phyloP scores from a whole-genome alignment of 2,329 filamentous ascomycete genomes.

The Aspergillus sp. region DNA sequence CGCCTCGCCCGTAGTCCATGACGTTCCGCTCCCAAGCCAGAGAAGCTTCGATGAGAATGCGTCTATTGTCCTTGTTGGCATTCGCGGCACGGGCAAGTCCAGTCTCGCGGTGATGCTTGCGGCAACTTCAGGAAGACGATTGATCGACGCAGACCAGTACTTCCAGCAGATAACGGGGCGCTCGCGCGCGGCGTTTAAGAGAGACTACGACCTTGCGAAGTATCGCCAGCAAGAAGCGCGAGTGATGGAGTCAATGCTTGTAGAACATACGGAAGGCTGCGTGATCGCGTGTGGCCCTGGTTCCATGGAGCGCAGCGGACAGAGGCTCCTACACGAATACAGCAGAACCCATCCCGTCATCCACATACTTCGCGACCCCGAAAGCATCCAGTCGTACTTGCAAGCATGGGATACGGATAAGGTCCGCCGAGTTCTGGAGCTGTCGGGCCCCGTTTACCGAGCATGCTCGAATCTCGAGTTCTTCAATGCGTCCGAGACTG shows the following conservation, averaged over 20 bases:
- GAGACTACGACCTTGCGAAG: conserved; percentile 49
- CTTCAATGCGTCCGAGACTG: conserved; percentile 59
- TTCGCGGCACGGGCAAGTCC: conserved; percentile 66
- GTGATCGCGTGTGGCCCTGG: conserved; percentile 64
- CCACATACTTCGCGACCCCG: conserved; percentile 56
- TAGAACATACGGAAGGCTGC: conserved; percentile 49
- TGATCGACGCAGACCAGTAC: conserved; percentile 59
- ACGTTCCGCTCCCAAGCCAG: conserved; percentile 17
- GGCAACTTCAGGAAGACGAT: conserved; percentile 56
- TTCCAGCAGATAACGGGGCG: conserved; percentile 58
- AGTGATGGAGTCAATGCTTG: conserved; percentile 52
- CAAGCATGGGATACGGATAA: conserved; percentile 47
- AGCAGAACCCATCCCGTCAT: conserved; percentile 59
- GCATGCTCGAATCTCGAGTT: conserved; percentile 66
- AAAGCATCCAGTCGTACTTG: conserved; percentile 56
- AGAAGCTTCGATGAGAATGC: conserved; percentile 49
- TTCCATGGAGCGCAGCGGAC: conserved; percentile 57
- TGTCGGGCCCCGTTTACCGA: conserved; percentile 45
- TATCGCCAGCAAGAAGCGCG: conserved; percentile 57
- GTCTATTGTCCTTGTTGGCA: conserved; percentile 63
- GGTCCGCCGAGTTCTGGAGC: conserved; percentile 49
- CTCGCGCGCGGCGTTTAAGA: conserved; percentile 55
- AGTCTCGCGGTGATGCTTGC: conserved; percentile 68
- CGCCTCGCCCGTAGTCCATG: conserved; percentile 19
- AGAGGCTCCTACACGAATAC: conserved; percentile 53